Conservation (phyloP, 495 filamentous ascomycete genomes). For the Hyaloscypha finlandica region DNA sequence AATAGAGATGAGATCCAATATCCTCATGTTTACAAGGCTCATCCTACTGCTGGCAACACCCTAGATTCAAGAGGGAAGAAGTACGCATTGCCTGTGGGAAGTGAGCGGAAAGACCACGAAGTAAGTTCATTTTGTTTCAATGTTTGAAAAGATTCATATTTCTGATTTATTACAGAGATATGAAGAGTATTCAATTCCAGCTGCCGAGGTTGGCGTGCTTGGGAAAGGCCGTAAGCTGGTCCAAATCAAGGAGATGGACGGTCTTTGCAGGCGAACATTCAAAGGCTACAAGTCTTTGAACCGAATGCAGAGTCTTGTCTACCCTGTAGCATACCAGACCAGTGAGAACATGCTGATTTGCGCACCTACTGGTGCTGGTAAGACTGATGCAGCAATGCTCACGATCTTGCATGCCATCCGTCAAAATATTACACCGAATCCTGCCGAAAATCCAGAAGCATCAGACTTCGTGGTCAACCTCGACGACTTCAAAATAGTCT, state of each 20-base stretch:
- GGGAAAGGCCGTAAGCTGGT: constrained; percentile 71
- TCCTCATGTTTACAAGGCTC: constrained; percentile 87
- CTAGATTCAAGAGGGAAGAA: constrained; percentile 72
- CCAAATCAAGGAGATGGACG: constrained; percentile 80
- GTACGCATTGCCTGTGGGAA: constrained; percentile 73
- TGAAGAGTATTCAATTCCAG: constrained; percentile 85
- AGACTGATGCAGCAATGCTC: constrained; percentile 98
- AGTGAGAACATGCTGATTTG: constrained; percentile 99
- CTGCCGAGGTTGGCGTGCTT: constrained; percentile 74
- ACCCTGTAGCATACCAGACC: constrained; percentile 92
- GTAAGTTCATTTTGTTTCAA: constrained; percentile 26
- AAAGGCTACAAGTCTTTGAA: constrained; percentile 92
- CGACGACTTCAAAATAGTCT: constrained; percentile 97
- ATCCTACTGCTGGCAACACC: constrained; percentile 75
- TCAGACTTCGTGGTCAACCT: constrained; percentile 74
- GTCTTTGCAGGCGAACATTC: constrained; percentile 87
- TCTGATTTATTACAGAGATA: constrained; percentile 56
- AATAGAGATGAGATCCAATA: constrained; percentile 68
- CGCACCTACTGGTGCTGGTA: constrained; percentile 96
- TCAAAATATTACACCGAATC: constrained; percentile 80
- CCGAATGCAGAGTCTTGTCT: constrained; percentile 96
- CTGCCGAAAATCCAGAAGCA: constrained; percentile 69
- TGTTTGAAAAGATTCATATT: too few species aligned
- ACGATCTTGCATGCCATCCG: constrained; percentile 86
- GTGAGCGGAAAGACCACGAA: constrained; percentile 57